phyloP scores from a whole-genome alignment of 179 eudicot genomes.

The Monotropa hypopitys region DNA sequence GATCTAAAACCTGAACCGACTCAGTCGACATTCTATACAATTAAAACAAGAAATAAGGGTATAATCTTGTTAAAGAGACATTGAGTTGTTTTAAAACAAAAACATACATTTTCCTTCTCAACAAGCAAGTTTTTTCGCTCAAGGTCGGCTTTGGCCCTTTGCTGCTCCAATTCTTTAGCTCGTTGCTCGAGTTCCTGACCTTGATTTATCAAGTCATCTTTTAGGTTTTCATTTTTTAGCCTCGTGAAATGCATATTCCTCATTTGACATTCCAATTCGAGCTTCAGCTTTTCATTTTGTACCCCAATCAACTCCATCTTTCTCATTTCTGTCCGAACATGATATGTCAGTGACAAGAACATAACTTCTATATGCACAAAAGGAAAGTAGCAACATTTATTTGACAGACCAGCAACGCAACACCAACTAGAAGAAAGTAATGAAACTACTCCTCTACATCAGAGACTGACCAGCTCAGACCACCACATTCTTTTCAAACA shows the following conservation, averaged over 20 bases:
- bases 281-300: conserved; percentile 21
- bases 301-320: conserved; percentile 30
- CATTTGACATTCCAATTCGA: conserved; percentile 22
- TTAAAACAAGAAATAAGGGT: background rate
- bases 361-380: background rate
- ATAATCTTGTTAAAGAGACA: background rate
- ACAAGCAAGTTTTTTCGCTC: conserved; percentile 23
- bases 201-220: conserved; percentile 30
- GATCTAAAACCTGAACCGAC: background rate
- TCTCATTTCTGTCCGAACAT: conserved; percentile 30
- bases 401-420: background rate
- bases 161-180: conserved; percentile 36
- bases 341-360: conserved; percentile 6
- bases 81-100: background rate
- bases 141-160: conserved; percentile 25
- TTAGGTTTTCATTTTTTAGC: conserved; percentile 30
- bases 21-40: background rate
- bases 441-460: background rate
- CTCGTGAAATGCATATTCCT: conserved; percentile 15
- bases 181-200: conserved; percentile 27
- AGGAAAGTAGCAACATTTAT: background rate
- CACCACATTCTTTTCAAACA: background rate
- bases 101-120: conserved; percentile 22
- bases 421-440: background rate
- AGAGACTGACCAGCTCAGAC: background rate